phyloP scores from a whole-genome alignment of 345 rosid species.

The Fremontodendron californicum region DNA sequence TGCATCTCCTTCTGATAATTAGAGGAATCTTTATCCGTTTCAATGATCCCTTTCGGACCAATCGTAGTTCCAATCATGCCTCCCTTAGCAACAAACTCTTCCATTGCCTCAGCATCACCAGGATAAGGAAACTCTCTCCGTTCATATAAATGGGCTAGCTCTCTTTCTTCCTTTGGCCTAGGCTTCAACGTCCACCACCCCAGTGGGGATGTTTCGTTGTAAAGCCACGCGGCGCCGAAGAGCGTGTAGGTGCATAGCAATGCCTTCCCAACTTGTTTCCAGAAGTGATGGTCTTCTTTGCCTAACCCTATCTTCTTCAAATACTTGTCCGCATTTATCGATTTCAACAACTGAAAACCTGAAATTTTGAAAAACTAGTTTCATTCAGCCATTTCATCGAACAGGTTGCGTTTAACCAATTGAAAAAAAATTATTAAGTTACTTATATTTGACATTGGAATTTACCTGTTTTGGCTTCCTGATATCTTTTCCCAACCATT shows the following conservation, averaged over 20 bases:
- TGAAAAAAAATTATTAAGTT: background rate
- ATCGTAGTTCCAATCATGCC: conserved; percentile 74
- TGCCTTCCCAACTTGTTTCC: conserved; percentile 82
- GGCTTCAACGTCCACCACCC: too few species aligned
- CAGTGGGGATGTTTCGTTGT: conserved; percentile 79
- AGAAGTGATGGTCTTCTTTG: conserved; percentile 48
- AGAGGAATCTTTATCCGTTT: conserved; percentile 44
- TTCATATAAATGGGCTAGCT: conserved; percentile 77
- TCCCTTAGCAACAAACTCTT: conserved; percentile 79
- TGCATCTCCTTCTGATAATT: conserved; percentile 64
- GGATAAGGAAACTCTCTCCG: conserved; percentile 80
- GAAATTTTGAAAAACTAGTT: background rate
- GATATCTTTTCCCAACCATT: conserved; percentile 2
- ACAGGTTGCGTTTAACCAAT: background rate
- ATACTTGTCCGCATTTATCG: background rate
- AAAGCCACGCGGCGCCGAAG: conserved; percentile 62
- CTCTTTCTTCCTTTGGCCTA: conserved; percentile 77
- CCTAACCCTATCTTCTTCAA: conserved; percentile 7
- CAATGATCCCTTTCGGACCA: conserved; percentile 65
- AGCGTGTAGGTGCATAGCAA: conserved; percentile 66
- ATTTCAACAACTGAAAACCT: background rate
- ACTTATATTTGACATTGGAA: background rate
- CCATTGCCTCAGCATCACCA: conserved; percentile 81
- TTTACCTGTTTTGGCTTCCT: conserved; percentile 4
- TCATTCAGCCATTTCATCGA: background rate